Evolutionary conservation across 176 grass and related monocot genomes (phyloP).

Genomic region (Neostapfia colusana): DNA sequence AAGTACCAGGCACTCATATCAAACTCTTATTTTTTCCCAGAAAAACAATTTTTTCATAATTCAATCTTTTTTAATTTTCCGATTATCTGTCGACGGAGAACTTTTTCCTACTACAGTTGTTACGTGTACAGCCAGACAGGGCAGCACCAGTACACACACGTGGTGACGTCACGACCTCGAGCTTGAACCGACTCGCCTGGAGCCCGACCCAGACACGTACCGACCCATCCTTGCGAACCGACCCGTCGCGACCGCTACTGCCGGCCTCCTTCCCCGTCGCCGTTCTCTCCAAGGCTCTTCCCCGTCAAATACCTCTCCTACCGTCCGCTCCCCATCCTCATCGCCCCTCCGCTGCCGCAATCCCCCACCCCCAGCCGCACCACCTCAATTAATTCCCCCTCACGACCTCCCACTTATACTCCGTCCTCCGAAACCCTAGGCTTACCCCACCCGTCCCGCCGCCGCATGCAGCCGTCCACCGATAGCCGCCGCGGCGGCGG

Average conservation of each 20-base stretch:
- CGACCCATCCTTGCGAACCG: no score
- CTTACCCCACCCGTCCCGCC: slow-evolving; percentile 8
- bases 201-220: no score
- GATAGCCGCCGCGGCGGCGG: slow-evolving; percentile 40
- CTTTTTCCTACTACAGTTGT: no score
- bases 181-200: background rate
- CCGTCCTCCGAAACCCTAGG: background rate
- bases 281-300: slow-evolving; percentile 61
- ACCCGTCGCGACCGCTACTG: no score
- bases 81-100: no score
- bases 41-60: no score
- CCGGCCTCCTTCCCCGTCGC: background rate
- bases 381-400: background rate
- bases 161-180: slow-evolving; percentile 3
- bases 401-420: background rate
- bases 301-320: slow-evolving; percentile 36
- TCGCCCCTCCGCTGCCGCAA: background rate
- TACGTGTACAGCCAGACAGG: no score
- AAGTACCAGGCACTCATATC: no score
- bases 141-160: background rate
- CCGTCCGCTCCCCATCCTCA: background rate
- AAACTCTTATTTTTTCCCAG: no score
- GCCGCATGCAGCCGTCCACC: slow-evolving; percentile 37
- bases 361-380: background rate
- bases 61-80: no score